Evolutionary conservation across 1,284 basidiomycete species (phyloP).

Genomic region (Pseudozyma sp.): DNA sequence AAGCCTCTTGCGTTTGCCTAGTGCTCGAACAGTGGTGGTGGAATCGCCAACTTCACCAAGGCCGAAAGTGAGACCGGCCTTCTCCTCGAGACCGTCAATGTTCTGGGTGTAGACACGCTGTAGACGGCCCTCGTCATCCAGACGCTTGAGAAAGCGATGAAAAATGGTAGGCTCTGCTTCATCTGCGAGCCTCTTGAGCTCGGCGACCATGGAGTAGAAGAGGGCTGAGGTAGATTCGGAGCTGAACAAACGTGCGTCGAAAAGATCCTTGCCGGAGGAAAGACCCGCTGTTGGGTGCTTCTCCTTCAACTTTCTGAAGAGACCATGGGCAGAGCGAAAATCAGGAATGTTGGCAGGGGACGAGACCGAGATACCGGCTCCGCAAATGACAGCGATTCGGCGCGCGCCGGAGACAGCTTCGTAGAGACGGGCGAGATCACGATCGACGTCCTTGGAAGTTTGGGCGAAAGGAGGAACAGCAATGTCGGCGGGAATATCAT

Average conservation of each 20-base stretch:
- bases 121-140: slow-evolving; percentile 85
- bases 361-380: slow-evolving; percentile 85
- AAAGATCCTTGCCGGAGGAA: slow-evolving; percentile 84
- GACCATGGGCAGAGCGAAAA: slow-evolving; percentile 84
- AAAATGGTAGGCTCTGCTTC: slow-evolving; percentile 83
- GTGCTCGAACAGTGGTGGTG: slow-evolving; percentile 43
- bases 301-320: slow-evolving; percentile 82
- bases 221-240: slow-evolving; percentile 78
- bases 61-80: slow-evolving; percentile 76
- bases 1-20: slow-evolving; percentile 56
- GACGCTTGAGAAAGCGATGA: slow-evolving; percentile 85
- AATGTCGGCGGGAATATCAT: slow-evolving; percentile 51
- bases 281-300: slow-evolving; percentile 80
- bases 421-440: slow-evolving; percentile 63
- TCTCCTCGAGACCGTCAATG: slow-evolving; percentile 90
- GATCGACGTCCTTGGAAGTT: slow-evolving; percentile 47
- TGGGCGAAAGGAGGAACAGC: slow-evolving; percentile 48
- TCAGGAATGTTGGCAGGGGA: slow-evolving; percentile 89
- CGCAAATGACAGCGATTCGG: slow-evolving; percentile 85
- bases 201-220: slow-evolving; percentile 93
- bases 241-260: slow-evolving; percentile 88
- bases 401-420: slow-evolving; percentile 79
- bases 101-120: slow-evolving; percentile 94
- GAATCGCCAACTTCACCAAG: slow-evolving; percentile 56
- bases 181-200: slow-evolving; percentile 85